These are phyloP conservation scores for Sporothrix pallida DNA, from an alignment of 2,329 filamentous ascomycete species.

Conservation along the genomic window DNA sequence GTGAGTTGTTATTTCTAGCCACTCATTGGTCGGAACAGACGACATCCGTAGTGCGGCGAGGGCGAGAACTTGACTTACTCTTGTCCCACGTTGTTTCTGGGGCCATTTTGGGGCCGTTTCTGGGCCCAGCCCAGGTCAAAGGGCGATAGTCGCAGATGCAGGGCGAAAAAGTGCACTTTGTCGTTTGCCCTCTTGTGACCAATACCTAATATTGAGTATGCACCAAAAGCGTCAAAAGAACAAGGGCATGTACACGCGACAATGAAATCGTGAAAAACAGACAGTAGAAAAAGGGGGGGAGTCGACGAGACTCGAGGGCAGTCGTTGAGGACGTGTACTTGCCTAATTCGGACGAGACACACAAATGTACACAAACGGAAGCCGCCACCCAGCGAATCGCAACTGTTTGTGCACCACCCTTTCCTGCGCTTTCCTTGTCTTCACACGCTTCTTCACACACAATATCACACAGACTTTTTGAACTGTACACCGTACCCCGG, in stretches of 20 bases:
- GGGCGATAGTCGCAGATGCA: background rate
- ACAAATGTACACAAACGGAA: background rate
- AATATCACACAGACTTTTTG: too few relatives aligned
- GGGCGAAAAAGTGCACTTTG: background rate
- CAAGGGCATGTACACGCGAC: background rate
- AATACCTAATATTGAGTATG: background rate
- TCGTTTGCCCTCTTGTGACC: background rate
- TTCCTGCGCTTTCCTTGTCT: background rate
- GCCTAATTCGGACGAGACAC: background rate
- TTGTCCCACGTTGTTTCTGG: background rate
- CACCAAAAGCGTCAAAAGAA: background rate
- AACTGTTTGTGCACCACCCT: slow-evolving; percentile 2
- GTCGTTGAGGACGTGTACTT: slow-evolving; percentile 1
- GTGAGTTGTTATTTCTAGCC: background rate
- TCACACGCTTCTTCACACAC: background rate
- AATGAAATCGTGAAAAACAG: slow-evolving; percentile 1
- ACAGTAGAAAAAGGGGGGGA: background rate
- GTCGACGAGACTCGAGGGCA: too few relatives aligned
- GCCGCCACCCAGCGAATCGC: slow-evolving; percentile 3
- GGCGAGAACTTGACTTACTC: background rate
- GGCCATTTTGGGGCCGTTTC: background rate
- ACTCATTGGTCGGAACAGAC: background rate
- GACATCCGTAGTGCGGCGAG: slow-evolving; percentile 2
- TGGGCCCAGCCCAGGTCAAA: background rate
- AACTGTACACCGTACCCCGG: background rate